Evolutionary conservation across 2,329 filamentous ascomycete genomes (phyloP).

Genomic region (Lecanosticta acicola): DNA sequence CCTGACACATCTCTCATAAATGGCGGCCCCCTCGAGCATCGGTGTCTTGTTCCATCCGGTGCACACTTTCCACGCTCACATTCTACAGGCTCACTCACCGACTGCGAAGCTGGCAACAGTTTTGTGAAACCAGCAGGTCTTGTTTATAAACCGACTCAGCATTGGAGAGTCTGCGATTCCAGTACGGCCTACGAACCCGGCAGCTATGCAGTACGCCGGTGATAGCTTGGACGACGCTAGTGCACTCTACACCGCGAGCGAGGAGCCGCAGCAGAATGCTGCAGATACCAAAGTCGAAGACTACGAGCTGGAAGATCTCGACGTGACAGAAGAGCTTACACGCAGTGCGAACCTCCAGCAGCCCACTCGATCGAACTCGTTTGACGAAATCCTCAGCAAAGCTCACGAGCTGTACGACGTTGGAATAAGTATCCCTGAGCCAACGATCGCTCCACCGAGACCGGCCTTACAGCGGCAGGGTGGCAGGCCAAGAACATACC

Average conservation of each 20-base stretch:
- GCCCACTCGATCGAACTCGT: neutral
- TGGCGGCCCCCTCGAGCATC: no score
- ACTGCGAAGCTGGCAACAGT: neutral
- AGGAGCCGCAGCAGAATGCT: no score
- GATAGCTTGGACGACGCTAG: neutral
- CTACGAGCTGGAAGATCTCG: constrained; percentile 2
- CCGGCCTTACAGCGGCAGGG: no score
- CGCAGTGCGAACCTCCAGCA: neutral
- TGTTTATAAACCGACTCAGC: neutral
- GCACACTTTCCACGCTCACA: no score
- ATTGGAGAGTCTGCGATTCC: neutral
- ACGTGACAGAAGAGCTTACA: constrained; percentile 4
- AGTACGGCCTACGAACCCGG: no score
- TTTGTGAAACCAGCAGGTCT: neutral
- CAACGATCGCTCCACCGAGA: no score
- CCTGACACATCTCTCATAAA: no score
- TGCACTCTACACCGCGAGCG: neutral
- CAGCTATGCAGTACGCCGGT: neutral
- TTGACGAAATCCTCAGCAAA: neutral
- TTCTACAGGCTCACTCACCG: no score
- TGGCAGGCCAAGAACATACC: no score
- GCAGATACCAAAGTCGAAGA: no score
- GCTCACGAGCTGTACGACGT: neutral
- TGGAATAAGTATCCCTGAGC: neutral
- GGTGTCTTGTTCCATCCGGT: no score